Percentiles rank a stretch among this genome's conserved stretches.
Evolutionary conservation across 495 filamentous ascomycete species (phyloP).

Genomic region (Lepraria neglecta): DNA sequence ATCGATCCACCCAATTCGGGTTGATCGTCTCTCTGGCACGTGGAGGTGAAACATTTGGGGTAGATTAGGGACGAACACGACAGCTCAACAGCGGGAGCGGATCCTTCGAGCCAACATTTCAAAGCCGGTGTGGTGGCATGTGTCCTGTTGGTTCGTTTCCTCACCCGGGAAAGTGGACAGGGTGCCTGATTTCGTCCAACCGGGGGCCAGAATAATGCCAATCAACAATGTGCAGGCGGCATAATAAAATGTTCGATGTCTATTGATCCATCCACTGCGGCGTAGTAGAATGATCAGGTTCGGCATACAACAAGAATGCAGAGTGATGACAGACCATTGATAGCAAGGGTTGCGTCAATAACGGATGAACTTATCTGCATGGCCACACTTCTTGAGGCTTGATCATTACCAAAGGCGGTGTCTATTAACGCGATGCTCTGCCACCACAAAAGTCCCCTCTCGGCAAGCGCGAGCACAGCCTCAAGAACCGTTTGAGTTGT

Average conservation of each 20-base stretch:
- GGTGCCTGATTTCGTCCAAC: slow-evolving; percentile 1
- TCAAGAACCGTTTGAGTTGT: background rate
- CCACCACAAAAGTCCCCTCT: background rate
- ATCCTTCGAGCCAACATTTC: slow-evolving; percentile 10
- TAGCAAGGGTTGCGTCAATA: background rate
- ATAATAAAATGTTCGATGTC: slow-evolving; percentile 2
- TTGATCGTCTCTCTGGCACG: slow-evolving; percentile 14
- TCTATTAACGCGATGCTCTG: slow-evolving; percentile 3
- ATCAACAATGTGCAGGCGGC: background rate
- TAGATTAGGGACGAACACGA: background rate
- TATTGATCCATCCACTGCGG: background rate
- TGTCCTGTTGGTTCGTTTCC: background rate
- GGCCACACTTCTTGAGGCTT: slow-evolving; percentile 19
- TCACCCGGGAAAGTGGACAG: background rate
- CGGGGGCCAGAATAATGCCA: background rate
- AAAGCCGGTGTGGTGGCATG: background rate
- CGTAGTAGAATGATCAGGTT: background rate
- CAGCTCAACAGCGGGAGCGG: slow-evolving; percentile 5
- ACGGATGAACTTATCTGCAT: slow-evolving; percentile 12
- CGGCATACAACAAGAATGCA: background rate
- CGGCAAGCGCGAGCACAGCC: slow-evolving; percentile 14
- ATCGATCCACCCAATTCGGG: slow-evolving; percentile 6
- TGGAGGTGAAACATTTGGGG: slow-evolving; percentile 19
- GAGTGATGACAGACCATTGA: slow-evolving; percentile 10
- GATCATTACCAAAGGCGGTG: slow-evolving; percentile 4